Percentiles rank a stretch among this genome's conserved stretches.
Evolutionary conservation across 2,329 filamentous ascomycete genomes (phyloP).

Genomic region (Pseudocercospora macadamiae): DNA sequence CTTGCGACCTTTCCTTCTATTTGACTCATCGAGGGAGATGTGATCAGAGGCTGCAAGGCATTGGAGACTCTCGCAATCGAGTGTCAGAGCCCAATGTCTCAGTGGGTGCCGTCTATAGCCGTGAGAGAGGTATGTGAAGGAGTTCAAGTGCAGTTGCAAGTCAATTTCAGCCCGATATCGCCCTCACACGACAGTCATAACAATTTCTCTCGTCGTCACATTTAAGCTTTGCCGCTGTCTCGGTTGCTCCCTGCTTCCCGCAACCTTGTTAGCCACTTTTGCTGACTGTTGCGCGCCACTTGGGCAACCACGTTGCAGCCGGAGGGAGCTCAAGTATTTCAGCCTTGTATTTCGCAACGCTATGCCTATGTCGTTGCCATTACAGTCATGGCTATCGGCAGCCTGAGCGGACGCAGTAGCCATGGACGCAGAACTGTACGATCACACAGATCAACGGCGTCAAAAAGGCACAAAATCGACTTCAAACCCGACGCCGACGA

Average conservation of each 20-base stretch:
- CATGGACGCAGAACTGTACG: slow-evolving; percentile 17
- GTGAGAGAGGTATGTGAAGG: neutral
- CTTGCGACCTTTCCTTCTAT: too few relatives aligned
- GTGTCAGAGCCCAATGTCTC: neutral
- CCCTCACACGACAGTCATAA: slow-evolving; percentile 7
- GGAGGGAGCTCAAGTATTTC: neutral
- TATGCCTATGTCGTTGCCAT: neutral
- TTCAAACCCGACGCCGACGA: slow-evolving; percentile 16
- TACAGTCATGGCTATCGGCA: slow-evolving; percentile 23
- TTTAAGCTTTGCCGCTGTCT: neutral
- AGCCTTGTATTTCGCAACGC: neutral
- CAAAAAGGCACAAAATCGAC: slow-evolving; percentile 18
- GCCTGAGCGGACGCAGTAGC: slow-evolving; percentile 27
- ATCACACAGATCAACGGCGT: slow-evolving; percentile 21
- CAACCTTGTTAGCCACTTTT: neutral
- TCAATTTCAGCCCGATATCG: slow-evolving; percentile 12
- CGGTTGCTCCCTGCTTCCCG: neutral
- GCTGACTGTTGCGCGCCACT: too few relatives aligned
- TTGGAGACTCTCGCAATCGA: neutral
- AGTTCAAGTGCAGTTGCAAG: neutral
- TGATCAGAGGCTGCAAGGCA: neutral
- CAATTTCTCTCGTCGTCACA: neutral
- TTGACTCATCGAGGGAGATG: neutral
- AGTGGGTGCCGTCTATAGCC: neutral
- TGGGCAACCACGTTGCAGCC: too few relatives aligned